Evolutionary conservation across 1,284 basidiomycete species (phyloP).

Genomic region (Rhodotorula sp.): DNA sequence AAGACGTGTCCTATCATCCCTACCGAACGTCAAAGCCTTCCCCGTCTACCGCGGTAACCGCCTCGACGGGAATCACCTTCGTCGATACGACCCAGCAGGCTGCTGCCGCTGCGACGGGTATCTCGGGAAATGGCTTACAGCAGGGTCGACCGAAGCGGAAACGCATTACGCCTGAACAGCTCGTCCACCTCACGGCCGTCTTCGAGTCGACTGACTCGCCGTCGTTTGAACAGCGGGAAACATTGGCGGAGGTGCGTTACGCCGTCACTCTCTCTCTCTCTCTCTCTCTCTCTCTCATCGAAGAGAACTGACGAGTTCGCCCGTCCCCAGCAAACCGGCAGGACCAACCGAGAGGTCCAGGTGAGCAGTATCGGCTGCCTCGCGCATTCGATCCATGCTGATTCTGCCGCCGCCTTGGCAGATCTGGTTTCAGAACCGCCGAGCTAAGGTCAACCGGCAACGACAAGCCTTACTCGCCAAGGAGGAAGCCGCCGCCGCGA

Average conservation of each 20-base stretch:
- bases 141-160: constrained; percentile 41
- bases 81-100: constrained; percentile 18
- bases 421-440: constrained; percentile 46
- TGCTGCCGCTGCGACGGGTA: neutral
- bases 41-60: neutral
- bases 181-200: constrained; percentile 32
- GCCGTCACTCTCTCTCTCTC: too few relatives aligned
- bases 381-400: neutral
- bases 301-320: neutral
- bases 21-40: constrained; percentile 9
- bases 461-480: constrained; percentile 2
- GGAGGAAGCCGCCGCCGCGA: neutral
- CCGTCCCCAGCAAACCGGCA: constrained; percentile 20
- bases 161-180: constrained; percentile 41
- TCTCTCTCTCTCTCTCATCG: too few relatives aligned
- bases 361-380: constrained; percentile 18
- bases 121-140: neutral
- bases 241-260: constrained; percentile 20
- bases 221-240: constrained; percentile 41
- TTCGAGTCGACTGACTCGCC: constrained; percentile 44
- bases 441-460: constrained; percentile 43
- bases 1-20: constrained; percentile 13
- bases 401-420: neutral
- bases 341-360: constrained; percentile 46
- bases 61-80: constrained; percentile 11